Base-by-base conservation (phyloP, 768 basidiomycete species). In the Neoboletus magnificus region DNA sequence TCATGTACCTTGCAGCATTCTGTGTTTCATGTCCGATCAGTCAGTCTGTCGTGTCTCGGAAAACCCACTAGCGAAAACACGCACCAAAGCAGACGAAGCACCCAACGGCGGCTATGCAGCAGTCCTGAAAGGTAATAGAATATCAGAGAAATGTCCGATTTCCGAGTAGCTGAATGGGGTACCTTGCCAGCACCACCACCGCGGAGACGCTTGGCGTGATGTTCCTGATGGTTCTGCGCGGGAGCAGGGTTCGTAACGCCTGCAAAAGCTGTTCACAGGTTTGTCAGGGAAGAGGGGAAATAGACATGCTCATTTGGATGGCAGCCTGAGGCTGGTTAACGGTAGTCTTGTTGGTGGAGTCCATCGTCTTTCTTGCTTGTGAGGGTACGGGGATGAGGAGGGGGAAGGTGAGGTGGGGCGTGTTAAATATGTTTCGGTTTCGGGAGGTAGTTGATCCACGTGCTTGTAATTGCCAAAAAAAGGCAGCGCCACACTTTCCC, bases 1-100 rank as follows among this genome's bases (percentile, higher is more conserved):
- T 23, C 2, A 11, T 53, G 50, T 59, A 87, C 86, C 79, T 87
- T 85, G 79, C 85, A 89, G 57, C 85, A 85, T 65, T 88, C 86
- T 87, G 55, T 42, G 48, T 49, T 15, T 1, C 2, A 23, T 30
- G 22, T 5, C 23, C 18, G n/a, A 25, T 25, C 41, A 2, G 20
- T 35, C 18, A 6, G 52, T 54, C 44, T 59, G 54, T 42, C 41
- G 0, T 8, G 10, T 36, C n/a, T 40, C 27, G 35, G 36, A 42
- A 30, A 37, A 23, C 30, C 11, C 1, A 40, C 5, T 11, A 4
- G 11, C 22, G 13, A 41, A 45, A 40, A 36, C 23, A 70, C 85
- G 62, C 59, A 86, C 85, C 87, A 66, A 82, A 89, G 73, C 87
- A 89, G 23, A 90, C 62, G 79, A 88, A 89, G 66, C 85, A 87